Evolutionary conservation across 2,329 filamentous ascomycete species (phyloP), one percentile per base, ranked within the genome.

Genomic region (Claviceps sp.): DNA sequence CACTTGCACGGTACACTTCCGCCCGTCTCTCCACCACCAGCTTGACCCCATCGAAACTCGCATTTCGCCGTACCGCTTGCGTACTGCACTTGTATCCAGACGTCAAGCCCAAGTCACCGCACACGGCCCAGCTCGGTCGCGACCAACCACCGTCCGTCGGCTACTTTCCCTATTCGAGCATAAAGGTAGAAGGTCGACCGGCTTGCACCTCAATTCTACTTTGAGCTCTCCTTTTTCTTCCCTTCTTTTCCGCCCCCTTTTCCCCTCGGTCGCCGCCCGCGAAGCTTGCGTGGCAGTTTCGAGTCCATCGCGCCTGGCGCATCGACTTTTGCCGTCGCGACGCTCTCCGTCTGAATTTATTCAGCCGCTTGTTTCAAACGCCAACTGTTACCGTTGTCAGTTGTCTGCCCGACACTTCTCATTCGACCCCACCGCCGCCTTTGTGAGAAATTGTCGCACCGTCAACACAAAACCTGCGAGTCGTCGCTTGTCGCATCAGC

Each of bases 1-100:
- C 60, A 61, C 59, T 52, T 56, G 46, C 45, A 20, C 17, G 51
- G 50, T 53, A 56, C 55, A 9, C 50, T 37, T 22, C 17, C 47
- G 34, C 36, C 20, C 20, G 17, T 37, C 34, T 17, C 43, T 46
- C 48, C 13, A 45, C 23, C 42, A 13, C 52, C 43, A 44, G 6
- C 4, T 29, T 43, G 16, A 17, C 20, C 43, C 48, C 49, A 26
- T 22, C 29, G 47, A 49, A n/a, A n/a, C 36, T 29, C 49, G 36
- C 42, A 38, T 45, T 46, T 36, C 47, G 50, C 44, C 38, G 52
- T 49, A 49, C 17, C 45, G 8, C 29, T 16, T 26, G 29, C 29
- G 52, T 53, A 48, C 45, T 39, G 37, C n/a, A 7, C 22, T 44
- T 38, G 51, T 50, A 47, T 40, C 42, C 39, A 38, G 45, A 47